Evolutionary conservation across 768 basidiomycete genomes (phyloP), one percentile per base, ranked within the genome.

Genomic region (Rickenella mellea): DNA sequence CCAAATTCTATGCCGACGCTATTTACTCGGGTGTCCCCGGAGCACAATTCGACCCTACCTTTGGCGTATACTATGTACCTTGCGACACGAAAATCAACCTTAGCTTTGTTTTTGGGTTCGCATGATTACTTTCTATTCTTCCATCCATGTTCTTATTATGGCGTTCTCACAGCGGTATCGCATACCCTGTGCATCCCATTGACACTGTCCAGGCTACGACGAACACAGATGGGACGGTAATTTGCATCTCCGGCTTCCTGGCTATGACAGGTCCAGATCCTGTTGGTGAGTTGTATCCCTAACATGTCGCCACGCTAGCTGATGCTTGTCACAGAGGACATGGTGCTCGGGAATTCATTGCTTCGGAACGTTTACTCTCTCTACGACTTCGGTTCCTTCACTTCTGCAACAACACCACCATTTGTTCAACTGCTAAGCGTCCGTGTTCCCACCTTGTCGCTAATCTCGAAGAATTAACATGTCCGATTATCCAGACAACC

Each of bases 341-440:
- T 47, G 17, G 24, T 51, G 11, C 27, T 54, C 3, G 52, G 52
- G 2, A 44, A 45, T 37, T 29, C 46, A 2, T 54, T 54, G 40
- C 17, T 54, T 37, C 39, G 52, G n/a, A 54, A 51, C 41, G 41
- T 42, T 4, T 54, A 54, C 40, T 26, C 42, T 12, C n/a, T 54
- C 2, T 54, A 41, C 42, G 43, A 51, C 31, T 51, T 48, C 20
- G 52, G 52, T 9, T n/a, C n/a, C n/a, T n/a, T n/a, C n/a, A n/a
- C n/a, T n/a, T 25, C 22, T 10, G 19, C 32, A 9, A 20, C 39
- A 27, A 26, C 10, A 15, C 33, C 33, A 22, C 24, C 33, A 10
- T 43, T 31, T 38, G 46, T 48, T 35, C 44, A 51, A 36, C 43
- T 51, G 20, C 44, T 49, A 22, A 48, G 42, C 19, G 48, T 51